Evolutionary conservation across 2,329 filamentous ascomycete genomes (phyloP), one percentile per base, ranked within the genome.

Genomic region (Paecilomyces formosus): DNA sequence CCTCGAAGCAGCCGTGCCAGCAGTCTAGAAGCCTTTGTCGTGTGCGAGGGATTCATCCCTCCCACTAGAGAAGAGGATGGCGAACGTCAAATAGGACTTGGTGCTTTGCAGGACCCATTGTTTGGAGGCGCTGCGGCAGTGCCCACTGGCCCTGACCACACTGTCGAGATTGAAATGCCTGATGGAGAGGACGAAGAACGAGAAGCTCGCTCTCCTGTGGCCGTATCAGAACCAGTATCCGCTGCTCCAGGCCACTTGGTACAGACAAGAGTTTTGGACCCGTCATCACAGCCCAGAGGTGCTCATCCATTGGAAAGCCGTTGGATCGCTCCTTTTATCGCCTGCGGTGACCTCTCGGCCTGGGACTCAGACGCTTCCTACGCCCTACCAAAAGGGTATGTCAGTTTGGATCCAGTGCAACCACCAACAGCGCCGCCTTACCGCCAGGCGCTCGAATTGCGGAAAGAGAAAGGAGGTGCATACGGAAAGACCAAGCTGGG

Each of bases 351-450:
- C 75, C 81, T 99, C 56, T 95, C 92, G 24, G 87, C 90, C 11
- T 99, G 92, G 77, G 94, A 99, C 77, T 92, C 93, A 0, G 94
- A 99, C 79, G 93, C 94, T 3, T 94, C 92, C 3, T 97, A 97
- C 74, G 85, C 89, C 64, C 80, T 99, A 18, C 92, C 94, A 0
- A 88, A 92, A 60, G 89, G 92, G 64, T 85, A 95, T 69, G 84
- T 95, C 56, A 92, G 88, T 65, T 82, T 97, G 54, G 92, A 97
- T 71, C 94, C 94, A 0, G 85, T 99, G 31, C 94, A 97, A 72
- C 93, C 93, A 28, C 94, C 94, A 0, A 99, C 94, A 35, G 94
- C 94, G 9, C 94, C 94, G 12, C 94, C 94, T 0, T 99, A 99
- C 71, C 95, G 92, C 73, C 85, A 88, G 58, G 94, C 94, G 12